These are phyloP conservation scores for Collybia mongolica DNA, from an alignment of 768 basidiomycete species.

Conservation along the genomic window DNA sequence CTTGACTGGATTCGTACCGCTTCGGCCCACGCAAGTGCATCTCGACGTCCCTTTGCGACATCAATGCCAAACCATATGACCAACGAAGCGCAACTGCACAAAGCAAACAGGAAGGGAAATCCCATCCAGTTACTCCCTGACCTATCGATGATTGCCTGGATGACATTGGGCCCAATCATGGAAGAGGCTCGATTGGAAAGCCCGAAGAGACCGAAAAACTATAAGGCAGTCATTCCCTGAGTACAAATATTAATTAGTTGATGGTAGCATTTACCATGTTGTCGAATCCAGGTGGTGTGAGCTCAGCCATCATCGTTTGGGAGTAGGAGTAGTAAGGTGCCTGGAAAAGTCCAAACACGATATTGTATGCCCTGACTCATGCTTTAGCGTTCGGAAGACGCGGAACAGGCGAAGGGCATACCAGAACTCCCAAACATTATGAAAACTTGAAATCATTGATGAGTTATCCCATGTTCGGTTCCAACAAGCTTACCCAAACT, in stretches of 20 bases:
- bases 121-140: constrained; percentile 78
- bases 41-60: constrained; percentile 58
- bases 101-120: constrained; percentile 79
- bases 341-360: constrained; percentile 79
- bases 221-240: constrained; percentile 1
- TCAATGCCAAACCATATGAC: constrained; percentile 79
- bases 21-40: constrained; percentile 60
- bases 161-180: constrained; percentile 84
- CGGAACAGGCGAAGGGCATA: constrained; percentile 19
- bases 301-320: constrained; percentile 87
- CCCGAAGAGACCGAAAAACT: constrained; percentile 89
- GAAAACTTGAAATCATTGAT: constrained; percentile 44
- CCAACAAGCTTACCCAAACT: constrained; percentile 53
- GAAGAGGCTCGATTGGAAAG: constrained; percentile 84
- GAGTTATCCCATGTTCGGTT: not conserved
- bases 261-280: constrained; percentile 47
- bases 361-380: constrained; percentile 65
- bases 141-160: constrained; percentile 76
- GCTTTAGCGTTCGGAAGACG: not conserved
- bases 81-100: constrained; percentile 63
- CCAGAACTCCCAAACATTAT: constrained; percentile 89
- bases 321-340: constrained; percentile 87
- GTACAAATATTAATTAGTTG: too few relatives aligned
- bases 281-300: constrained; percentile 85
- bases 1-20: constrained; percentile 5